These are phyloP conservation scores for Avicennia marina DNA, from an alignment of 257 asterid genomes.

Conservation along the genomic window DNA sequence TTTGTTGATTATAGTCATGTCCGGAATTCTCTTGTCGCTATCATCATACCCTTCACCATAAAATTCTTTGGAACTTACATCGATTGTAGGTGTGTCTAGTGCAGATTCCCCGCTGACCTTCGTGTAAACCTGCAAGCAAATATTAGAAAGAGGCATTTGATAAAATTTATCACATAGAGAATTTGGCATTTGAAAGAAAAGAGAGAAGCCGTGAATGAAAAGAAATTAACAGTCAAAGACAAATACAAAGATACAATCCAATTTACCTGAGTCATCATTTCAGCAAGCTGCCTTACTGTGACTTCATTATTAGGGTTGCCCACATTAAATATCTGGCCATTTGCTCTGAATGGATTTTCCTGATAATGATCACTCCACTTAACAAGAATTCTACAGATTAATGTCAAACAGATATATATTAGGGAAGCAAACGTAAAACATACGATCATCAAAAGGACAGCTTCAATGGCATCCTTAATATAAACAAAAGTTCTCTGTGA, in stretches of 20 bases:
- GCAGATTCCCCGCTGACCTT: slow-evolving; percentile 66
- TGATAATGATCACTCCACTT: slow-evolving; percentile 20
- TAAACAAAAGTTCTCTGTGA: slow-evolving; percentile 71
- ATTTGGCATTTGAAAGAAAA: not conserved
- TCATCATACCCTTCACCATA: slow-evolving; percentile 76
- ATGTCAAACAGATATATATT: not conserved
- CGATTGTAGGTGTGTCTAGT: slow-evolving; percentile 51
- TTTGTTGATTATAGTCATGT: slow-evolving; percentile 66
- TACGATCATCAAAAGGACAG: slow-evolving; percentile 70
- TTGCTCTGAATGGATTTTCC: slow-evolving; percentile 80
- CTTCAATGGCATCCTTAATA: slow-evolving; percentile 75
- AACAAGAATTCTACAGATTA: not conserved
- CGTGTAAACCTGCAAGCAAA: slow-evolving; percentile 43
- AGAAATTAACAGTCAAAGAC: not conserved
- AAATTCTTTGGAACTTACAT: slow-evolving; percentile 67
- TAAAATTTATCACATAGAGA: not conserved
- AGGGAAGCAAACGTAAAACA: slow-evolving; percentile 12
- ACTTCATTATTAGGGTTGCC: slow-evolving; percentile 80
- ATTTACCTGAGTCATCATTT: slow-evolving; percentile 67
- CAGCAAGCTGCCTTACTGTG: slow-evolving; percentile 69
- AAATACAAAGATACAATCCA: not conserved
- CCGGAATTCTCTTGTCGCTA: slow-evolving; percentile 77
- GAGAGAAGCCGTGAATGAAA: not conserved
- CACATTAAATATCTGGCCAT: slow-evolving; percentile 67
- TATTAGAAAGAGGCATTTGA: not conserved